These are phyloP conservation scores for Neohortaea acidophila DNA, from an alignment of 495 filamentous ascomycete genomes.

Conservation along the genomic window DNA sequence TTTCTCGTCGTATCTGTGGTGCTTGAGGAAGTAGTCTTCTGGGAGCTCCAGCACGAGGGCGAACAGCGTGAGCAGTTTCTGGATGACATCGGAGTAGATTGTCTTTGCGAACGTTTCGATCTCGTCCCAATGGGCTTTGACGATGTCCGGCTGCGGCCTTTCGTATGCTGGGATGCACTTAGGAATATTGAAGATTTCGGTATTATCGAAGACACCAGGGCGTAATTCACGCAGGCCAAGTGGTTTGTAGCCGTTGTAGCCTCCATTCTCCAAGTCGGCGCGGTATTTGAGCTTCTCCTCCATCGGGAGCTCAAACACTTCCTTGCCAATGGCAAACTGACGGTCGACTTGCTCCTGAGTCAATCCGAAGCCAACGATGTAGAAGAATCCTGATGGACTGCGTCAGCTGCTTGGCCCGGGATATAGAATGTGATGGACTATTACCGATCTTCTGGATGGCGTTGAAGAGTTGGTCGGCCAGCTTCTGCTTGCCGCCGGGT, in stretches of 20 bases:
- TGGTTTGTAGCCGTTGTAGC: conserved; percentile 33
- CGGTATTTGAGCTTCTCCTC: conserved; percentile 41
- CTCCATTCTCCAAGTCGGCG: conserved; percentile 32
- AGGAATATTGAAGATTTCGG: conserved; percentile 3
- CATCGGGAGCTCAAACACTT: conserved; percentile 34
- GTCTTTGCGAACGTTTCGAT: conserved; percentile 32
- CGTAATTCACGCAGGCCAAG: conserved; percentile 21
- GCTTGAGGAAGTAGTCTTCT: conserved; percentile 34
- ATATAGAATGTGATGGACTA: conserved; percentile 10
- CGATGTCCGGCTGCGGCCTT: background rate
- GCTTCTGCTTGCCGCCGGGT: conserved; percentile 37
- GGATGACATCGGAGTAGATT: conserved; percentile 32
- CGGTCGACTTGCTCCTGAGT: conserved; percentile 38
- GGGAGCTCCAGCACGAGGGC: conserved; percentile 37
- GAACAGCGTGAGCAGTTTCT: conserved; percentile 32
- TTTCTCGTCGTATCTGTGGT: conserved; percentile 34
- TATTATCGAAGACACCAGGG: conserved; percentile 5
- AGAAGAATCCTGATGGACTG: conserved; percentile 34
- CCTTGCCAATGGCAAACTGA: conserved; percentile 40
- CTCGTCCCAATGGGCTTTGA: conserved; percentile 17
- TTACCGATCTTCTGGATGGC: conserved; percentile 38
- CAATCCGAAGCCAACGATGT: conserved; percentile 39
- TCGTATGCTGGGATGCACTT: conserved; percentile 5
- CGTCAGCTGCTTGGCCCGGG: background rate
- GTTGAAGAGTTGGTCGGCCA: conserved; percentile 40